Evolutionary conservation across 139 green algal species (phyloP).

Genomic region (Picochlorum sp.): DNA sequence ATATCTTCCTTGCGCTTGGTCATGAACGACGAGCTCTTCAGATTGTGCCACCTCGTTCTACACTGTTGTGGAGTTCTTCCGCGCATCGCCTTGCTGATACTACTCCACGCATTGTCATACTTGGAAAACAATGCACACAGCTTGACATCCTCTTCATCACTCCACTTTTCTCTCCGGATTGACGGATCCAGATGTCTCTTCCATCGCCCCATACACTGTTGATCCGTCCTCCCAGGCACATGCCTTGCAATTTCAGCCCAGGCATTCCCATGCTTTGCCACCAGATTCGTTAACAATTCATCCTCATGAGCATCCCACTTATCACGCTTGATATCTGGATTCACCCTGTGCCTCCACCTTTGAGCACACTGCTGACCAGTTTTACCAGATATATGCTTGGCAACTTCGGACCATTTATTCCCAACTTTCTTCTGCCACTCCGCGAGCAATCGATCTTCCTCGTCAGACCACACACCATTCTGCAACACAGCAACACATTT

Average conservation of each 20-base stretch:
- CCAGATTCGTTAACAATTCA: constrained; percentile 40
- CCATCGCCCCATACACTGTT: constrained; percentile 89
- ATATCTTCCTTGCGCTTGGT: not conserved
- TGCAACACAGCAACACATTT: not conserved
- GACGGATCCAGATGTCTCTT: constrained; percentile 70
- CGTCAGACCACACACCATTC: constrained; percentile 41
- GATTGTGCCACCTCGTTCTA: constrained; percentile 46
- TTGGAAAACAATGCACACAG: constrained; percentile 40
- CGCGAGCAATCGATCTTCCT: constrained; percentile 55
- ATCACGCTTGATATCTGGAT: constrained; percentile 69
- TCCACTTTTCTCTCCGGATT: constrained; percentile 53
- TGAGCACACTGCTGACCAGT: constrained; percentile 82
- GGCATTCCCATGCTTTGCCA: constrained; percentile 39
- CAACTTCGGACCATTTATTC: constrained; percentile 64
- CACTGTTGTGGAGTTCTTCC: constrained; percentile 76
- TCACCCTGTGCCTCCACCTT: constrained; percentile 80
- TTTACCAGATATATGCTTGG: constrained; percentile 58
- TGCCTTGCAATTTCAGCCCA: constrained; percentile 69
- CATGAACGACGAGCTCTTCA: not conserved
- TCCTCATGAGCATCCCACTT: constrained; percentile 74
- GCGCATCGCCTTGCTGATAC: constrained; percentile 45
- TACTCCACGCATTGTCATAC: constrained; percentile 49
- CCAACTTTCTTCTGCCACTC: constrained; percentile 45
- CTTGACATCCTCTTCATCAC: constrained; percentile 46
- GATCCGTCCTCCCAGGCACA: constrained; percentile 64